phyloP scores from a whole-genome alignment of 176 grass and related monocot species.

The Pontederia paniculata region DNA sequence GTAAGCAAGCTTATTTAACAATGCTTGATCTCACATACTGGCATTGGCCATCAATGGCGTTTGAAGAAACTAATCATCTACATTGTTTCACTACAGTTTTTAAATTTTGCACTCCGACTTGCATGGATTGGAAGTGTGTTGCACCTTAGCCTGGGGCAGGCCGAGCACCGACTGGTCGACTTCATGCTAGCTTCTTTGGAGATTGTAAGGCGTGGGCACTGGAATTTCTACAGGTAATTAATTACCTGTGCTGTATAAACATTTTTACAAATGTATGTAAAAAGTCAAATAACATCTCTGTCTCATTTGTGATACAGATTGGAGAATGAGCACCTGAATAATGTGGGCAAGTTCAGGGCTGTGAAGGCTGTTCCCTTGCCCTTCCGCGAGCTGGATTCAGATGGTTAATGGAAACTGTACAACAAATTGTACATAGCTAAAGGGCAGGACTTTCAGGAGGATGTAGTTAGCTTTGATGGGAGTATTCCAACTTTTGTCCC shows the following conservation, averaged over 20 bases:
- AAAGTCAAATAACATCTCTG: not conserved
- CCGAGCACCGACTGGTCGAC: conserved; percentile 47
- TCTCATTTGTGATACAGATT: conserved; percentile 30
- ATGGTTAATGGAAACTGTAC: conserved; percentile 27
- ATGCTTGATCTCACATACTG: not conserved
- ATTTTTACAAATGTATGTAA: no score
- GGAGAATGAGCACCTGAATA: conserved; percentile 90
- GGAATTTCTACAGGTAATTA: conserved; percentile 82
- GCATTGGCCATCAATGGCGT: not conserved
- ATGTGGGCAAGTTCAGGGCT: conserved; percentile 75
- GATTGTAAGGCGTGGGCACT: conserved; percentile 73
- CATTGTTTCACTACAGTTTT: conserved; percentile 21
- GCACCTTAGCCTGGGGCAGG: conserved; percentile 25
- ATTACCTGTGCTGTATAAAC: not conserved
- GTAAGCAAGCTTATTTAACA: conserved; percentile 21
- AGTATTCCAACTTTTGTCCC: not conserved
- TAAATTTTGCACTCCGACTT: conserved; percentile 75
- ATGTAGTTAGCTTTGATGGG: no score
- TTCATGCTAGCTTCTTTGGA: conserved; percentile 75
- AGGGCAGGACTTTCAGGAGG: not conserved
- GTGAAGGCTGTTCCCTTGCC: conserved; percentile 75
- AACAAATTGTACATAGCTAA: not conserved
- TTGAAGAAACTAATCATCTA: not conserved
- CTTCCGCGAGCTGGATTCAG: conserved; percentile 64
- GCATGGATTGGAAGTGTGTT: conserved; percentile 87